phyloP scores from a whole-genome alignment of 805 yeast genomes.

The Suhomyces sp. region DNA sequence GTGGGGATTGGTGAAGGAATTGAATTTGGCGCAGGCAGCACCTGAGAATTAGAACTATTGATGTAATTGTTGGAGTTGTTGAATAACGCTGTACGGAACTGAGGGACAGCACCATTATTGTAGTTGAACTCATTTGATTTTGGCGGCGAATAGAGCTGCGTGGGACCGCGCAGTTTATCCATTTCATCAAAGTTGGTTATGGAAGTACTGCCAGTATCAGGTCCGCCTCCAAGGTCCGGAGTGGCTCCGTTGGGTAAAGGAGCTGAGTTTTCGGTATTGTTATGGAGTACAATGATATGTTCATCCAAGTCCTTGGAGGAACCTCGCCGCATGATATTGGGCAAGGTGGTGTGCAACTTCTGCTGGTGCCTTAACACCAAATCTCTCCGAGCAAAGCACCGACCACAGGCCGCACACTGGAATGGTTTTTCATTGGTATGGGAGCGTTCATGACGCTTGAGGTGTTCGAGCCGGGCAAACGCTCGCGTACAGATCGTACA shows the following conservation, averaged over 20 bases:
- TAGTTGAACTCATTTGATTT: conserved; percentile 6
- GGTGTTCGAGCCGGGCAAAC: conserved; percentile 91
- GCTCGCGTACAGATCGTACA: conserved; percentile 92
- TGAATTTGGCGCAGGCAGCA: conserved; percentile 4
- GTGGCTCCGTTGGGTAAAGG: conserved; percentile 36
- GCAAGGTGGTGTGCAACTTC: conserved; percentile 70
- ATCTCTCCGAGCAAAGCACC: conserved; percentile 91
- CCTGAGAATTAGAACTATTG: background rate
- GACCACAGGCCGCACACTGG: conserved; percentile 93
- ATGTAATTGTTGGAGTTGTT: conserved; percentile 3
- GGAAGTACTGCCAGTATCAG: background rate
- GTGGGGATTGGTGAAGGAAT: conserved; percentile 29
- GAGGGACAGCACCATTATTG: conserved; percentile 6
- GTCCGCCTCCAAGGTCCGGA: conserved; percentile 3
- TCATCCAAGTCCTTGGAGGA: conserved; percentile 36
- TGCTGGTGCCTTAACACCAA: conserved; percentile 91
- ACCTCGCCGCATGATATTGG: conserved; percentile 36
- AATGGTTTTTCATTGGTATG: conserved; percentile 90
- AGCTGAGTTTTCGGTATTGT: conserved; percentile 52
- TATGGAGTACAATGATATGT: conserved; percentile 51
- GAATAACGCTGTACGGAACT: conserved; percentile 17
- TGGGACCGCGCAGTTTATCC: conserved; percentile 4
- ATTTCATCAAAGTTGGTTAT: conserved; percentile 6
- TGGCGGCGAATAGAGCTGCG: conserved; percentile 18
- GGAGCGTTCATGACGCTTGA: conserved; percentile 87